A percentile compares a stretch with the other conserved stretches of the same genome.
Conservation (phyloP, 345 rosid genomes). For the Gossypium turneri region DNA sequence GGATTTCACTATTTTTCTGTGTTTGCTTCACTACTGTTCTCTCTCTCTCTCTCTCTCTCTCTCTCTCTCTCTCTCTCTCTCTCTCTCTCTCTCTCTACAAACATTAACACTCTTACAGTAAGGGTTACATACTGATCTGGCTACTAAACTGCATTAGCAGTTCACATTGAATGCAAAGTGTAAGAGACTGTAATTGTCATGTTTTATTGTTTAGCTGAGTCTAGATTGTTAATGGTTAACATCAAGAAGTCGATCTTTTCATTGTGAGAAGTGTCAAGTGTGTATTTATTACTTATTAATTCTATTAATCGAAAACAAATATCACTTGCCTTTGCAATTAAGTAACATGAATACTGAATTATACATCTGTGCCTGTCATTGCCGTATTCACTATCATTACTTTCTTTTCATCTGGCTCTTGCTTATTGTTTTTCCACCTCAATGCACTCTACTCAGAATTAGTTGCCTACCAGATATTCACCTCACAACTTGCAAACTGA, state of each 20-base stretch:
- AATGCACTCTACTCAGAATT: not conserved
- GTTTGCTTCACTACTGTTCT: not conserved
- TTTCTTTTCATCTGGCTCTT: not conserved
- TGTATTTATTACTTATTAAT: not conserved
- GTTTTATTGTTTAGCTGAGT: not conserved
- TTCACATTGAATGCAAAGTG: not conserved
- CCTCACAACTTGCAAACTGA: not conserved
- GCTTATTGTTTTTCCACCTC: not conserved
- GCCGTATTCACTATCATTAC: not conserved
- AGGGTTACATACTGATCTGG: not conserved
- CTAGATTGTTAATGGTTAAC: not conserved
- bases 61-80: not conserved
- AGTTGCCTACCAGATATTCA: not conserved
- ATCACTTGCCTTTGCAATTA: not conserved
- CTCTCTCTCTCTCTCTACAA: not conserved
- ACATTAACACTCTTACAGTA: not conserved
- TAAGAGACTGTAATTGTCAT: not conserved
- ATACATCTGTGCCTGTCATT: not conserved
- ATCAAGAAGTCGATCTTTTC: not conserved
- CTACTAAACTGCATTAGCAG: not conserved
- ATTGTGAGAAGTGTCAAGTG: not conserved
- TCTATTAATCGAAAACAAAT: not conserved
- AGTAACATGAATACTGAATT: not conserved
- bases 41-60: not conserved
- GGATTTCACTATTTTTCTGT: not conserved